A percentile compares a stretch with the other conserved stretches of the same genome.
phyloP scores from a whole-genome alignment of 2,329 filamentous ascomycete genomes.

The Sporothrix schenckii region DNA sequence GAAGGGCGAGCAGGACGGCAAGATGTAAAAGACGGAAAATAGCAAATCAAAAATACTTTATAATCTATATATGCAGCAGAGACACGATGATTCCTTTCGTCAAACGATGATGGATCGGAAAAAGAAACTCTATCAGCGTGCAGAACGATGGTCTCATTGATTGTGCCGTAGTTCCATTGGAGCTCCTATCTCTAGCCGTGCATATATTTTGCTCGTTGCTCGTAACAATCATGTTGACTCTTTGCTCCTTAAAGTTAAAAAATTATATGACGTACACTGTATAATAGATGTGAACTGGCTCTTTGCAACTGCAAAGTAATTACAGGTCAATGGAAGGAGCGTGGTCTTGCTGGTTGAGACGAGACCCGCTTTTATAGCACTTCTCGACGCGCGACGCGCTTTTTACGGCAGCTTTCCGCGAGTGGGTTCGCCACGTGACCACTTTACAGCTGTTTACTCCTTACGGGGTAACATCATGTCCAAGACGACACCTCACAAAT shows the following conservation, averaged over 20 bases:
- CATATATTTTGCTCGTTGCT: too few relatives aligned
- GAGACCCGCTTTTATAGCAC: slow-evolving; percentile 12
- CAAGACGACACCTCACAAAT: neutral
- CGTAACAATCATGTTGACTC: too few relatives aligned
- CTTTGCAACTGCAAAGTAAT: neutral
- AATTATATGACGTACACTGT: too few relatives aligned
- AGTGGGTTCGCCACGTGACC: slow-evolving; percentile 23
- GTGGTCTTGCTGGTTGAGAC: neutral
- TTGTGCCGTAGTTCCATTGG: too few relatives aligned
- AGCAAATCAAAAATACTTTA: neutral
- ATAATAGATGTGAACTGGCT: neutral
- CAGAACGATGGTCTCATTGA: too few relatives aligned
- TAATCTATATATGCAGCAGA: neutral
- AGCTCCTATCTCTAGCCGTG: too few relatives aligned
- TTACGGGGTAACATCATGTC: neutral
- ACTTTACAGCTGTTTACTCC: slow-evolving; percentile 21
- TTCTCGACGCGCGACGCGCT: slow-evolving; percentile 26
- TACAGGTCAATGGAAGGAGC: neutral
- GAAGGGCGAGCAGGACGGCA: neutral
- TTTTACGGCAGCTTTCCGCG: neutral
- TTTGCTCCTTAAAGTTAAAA: too few relatives aligned
- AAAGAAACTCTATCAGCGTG: too few relatives aligned
- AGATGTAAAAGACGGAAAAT: slow-evolving; percentile 10
- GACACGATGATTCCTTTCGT: neutral
- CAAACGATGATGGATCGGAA: too few relatives aligned